Evolutionary conservation across 768 basidiomycete genomes (phyloP).

Genomic region (Coprinopsis marcescibilis): DNA sequence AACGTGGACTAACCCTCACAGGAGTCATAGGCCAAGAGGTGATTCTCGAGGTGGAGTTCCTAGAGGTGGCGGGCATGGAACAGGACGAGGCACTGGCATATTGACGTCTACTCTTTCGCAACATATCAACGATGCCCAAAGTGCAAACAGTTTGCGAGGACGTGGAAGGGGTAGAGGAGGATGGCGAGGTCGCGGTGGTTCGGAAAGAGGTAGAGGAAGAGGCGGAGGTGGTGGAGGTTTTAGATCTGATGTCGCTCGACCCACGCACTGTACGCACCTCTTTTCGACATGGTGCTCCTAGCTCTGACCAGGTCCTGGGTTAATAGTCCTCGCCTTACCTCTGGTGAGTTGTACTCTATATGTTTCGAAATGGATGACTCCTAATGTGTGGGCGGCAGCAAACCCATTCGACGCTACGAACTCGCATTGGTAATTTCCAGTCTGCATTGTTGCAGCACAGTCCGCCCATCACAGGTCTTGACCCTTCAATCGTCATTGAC

Average conservation of each 20-base stretch:
- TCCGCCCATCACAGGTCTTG: conserved; percentile 44
- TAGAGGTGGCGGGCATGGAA: too few species aligned
- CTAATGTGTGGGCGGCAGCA: conserved; percentile 13
- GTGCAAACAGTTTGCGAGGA: too few species aligned
- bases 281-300: not conserved
- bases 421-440: conserved; percentile 33
- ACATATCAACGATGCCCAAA: too few species aligned
- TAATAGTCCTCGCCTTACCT: not conserved
- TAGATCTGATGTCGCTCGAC: not conserved
- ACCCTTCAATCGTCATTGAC: conserved; percentile 52
- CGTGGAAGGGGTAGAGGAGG: too few species aligned
- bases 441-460: conserved; percentile 11
- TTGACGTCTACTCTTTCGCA: too few species aligned
- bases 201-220: not conserved
- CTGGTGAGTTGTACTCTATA: not conserved
- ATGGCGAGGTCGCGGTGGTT: not conserved
- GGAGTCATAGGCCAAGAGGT: too few species aligned
- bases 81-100: too few species aligned
- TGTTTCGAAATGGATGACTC: not conserved
- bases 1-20: too few species aligned
- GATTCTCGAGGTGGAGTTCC: too few species aligned
- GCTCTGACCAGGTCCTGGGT: not conserved
- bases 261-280: not conserved
- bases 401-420: conserved; percentile 34
- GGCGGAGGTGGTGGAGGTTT: not conserved